Base-by-base conservation (phyloP, 75 land plant species). In the Pinus albicaulis region DNA sequence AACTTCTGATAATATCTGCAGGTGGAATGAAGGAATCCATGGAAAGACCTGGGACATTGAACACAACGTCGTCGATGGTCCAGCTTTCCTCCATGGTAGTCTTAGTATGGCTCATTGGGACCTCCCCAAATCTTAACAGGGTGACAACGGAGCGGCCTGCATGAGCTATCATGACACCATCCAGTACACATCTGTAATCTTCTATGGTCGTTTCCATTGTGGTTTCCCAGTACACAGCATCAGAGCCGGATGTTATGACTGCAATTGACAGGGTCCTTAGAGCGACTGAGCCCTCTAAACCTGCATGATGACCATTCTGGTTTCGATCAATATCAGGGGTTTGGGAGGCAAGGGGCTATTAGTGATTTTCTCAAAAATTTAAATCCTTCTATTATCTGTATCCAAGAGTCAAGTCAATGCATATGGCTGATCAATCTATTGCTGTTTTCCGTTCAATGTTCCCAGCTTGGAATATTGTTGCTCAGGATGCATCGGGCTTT, bases 221-320 rank as follows among this genome's bases (percentile, higher is more conserved):
- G 24, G 90, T 92, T 81, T 89, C 92, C 94, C 90, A 89, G 76
- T 88, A 89, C n/a, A 92, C 79, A 59, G 87, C 68, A 31, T 74
- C 66, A 7, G 74, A 80, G 1, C 71, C 60, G 22, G 25, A 56
- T 20, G 87, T 6, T n/a, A n/a, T n/a, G n/a, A n/a, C n/a, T n/a
- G n/a, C n/a, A n/a, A n/a, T n/a, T n/a, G n/a, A n/a, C n/a, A n/a
- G n/a, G n/a, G n/a, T n/a, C n/a, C n/a, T n/a, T n/a, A n/a, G n/a
- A n/a, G n/a, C n/a, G n/a, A n/a, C n/a, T n/a, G n/a, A n/a, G n/a
- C n/a, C n/a, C n/a, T n/a, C n/a, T n/a, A n/a, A n/a, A n/a, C n/a
- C n/a, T n/a, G n/a, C n/a, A n/a, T n/a, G n/a, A n/a, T n/a, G n/a
- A n/a, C n/a, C n/a, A n/a, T n/a, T n/a, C n/a, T n/a, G n/a, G n/a